Evolutionary conservation across 1,139 yeast genomes (phyloP).

Genomic region (Debaryomyces subglobosus): DNA sequence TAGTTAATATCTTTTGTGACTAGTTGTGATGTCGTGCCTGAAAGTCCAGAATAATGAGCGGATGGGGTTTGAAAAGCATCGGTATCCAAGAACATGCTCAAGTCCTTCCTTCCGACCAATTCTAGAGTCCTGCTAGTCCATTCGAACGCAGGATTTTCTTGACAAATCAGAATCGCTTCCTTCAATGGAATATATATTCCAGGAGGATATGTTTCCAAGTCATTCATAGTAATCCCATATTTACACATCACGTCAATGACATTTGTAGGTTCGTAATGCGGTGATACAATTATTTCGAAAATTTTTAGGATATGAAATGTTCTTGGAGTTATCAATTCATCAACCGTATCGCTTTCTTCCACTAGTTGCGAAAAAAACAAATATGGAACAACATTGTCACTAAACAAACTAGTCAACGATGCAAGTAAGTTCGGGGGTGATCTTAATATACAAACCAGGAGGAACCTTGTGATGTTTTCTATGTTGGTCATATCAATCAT

Average conservation of each 20-base stretch:
- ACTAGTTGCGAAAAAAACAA: conserved; percentile 70
- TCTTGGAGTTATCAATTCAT: conserved; percentile 63
- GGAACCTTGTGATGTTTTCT: conserved; percentile 32
- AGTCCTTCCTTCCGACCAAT: conserved; percentile 69
- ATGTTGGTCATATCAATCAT: conserved; percentile 27
- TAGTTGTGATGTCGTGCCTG: conserved; percentile 10
- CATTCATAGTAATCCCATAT: conserved; percentile 51
- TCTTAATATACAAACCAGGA: conserved; percentile 47
- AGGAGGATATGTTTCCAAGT: conserved; percentile 71
- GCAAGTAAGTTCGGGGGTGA: conserved; percentile 59
- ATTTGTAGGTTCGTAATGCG: conserved; percentile 52
- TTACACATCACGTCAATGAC: conserved; percentile 64
- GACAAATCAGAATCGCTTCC: conserved; percentile 60
- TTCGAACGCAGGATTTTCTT: conserved; percentile 54
- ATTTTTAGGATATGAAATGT: conserved; percentile 59
- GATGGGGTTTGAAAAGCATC: conserved; percentile 21
- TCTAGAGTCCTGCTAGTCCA: conserved; percentile 55
- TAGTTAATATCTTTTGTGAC: conserved; percentile 49
- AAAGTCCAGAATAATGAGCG: conserved; percentile 15
- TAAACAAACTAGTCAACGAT: conserved; percentile 57
- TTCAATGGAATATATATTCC: conserved; percentile 71
- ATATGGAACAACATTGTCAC: conserved; percentile 49
- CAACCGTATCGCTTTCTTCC: conserved; percentile 66
- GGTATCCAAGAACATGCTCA: conserved; percentile 38
- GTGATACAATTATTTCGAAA: conserved; percentile 64